Evolutionary conservation across 2,329 filamentous ascomycete genomes (phyloP), one percentile per base, ranked within the genome.

Genomic region (Penicillium glabrum): DNA sequence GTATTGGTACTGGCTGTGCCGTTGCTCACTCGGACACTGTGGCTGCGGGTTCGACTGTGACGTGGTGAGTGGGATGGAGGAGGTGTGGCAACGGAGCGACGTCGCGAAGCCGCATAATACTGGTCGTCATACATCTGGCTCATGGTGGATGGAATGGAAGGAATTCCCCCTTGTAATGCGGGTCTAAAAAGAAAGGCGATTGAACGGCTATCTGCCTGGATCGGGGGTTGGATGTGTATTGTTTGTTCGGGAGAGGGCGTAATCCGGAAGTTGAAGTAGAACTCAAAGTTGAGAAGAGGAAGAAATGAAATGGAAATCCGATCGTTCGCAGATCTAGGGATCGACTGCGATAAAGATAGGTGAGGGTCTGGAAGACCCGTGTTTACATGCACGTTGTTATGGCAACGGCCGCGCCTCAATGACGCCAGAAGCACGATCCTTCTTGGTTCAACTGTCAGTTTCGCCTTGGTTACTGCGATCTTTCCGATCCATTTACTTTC

Each of bases 1-100:
- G 87, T 87, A 74, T 87, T 88, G 64, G 91, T 96, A 83, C 89
- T 93, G 75, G 92, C 89, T 61, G 91, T 96, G 72, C 91, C 91
- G 77, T 96, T 91, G 80, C 91, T 96, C 64, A 89, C 89, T 72
- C 91, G 83, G 61, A 83, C 79, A 63, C 81, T 83, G 56, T 84
- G 79, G 49, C 79, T 80, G 67, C 83, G 79, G 54, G 76, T 75
- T 58, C 81, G 81, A 60, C 69, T 79, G 64, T 78, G 72, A 61
- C 70, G 74, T 29, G 77, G 76, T 33, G 75, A 76, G 57, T 73
- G 67, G 21, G 75, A 76, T 37, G 73, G 69, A 43, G 76, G 72
- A 57, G 72, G 68, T 45, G 75, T 72, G 35, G 69, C 68, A 53
- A 82, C 79, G 65, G 82, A 82, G 71, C 84, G 84, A 67, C 83